Percentiles rank a stretch among this genome's conserved stretches.
Conservation (phyloP, 352 stramenopile genomes). For the Globisporangium echinulatum region DNA sequence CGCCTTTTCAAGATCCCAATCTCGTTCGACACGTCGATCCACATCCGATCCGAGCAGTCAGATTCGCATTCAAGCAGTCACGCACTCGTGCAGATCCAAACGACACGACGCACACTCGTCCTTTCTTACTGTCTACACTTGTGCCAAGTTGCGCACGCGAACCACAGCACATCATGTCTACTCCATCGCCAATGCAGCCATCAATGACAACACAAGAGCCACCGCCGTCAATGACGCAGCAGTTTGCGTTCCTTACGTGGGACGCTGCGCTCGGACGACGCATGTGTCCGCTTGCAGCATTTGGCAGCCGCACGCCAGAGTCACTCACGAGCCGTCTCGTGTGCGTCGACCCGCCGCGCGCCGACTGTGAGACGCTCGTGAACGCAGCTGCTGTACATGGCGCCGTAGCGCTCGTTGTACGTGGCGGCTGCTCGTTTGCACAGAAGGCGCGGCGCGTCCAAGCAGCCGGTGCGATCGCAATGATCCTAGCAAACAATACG, state of each 20-base stretch:
- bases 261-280: conserved; percentile 29
- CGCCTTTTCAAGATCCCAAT: too few relatives aligned
- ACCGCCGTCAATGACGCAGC: conserved; percentile 8
- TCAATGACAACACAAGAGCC: neutral
- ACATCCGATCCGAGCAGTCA: too few relatives aligned
- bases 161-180: neutral
- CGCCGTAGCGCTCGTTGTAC: conserved; percentile 54
- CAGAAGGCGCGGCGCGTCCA: conserved; percentile 58
- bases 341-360: conserved; percentile 52
- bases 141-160: neutral
- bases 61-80: too few relatives aligned
- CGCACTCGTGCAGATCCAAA: too few relatives aligned
- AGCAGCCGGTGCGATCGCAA: conserved; percentile 42
- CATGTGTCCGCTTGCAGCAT: conserved; percentile 53
- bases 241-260: conserved; percentile 56
- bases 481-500: conserved; percentile 24
- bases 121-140: too few relatives aligned
- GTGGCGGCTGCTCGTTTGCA: conserved; percentile 61
- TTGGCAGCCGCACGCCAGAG: conserved; percentile 30
- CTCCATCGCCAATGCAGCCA: neutral
- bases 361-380: conserved; percentile 37
- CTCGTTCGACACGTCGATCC: too few relatives aligned
- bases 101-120: too few relatives aligned
- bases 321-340: conserved; percentile 27
- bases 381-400: conserved; percentile 43